Base-by-base conservation (phyloP, 371 early-diverging fungal genomes). In the Circinella umbellata region DNA sequence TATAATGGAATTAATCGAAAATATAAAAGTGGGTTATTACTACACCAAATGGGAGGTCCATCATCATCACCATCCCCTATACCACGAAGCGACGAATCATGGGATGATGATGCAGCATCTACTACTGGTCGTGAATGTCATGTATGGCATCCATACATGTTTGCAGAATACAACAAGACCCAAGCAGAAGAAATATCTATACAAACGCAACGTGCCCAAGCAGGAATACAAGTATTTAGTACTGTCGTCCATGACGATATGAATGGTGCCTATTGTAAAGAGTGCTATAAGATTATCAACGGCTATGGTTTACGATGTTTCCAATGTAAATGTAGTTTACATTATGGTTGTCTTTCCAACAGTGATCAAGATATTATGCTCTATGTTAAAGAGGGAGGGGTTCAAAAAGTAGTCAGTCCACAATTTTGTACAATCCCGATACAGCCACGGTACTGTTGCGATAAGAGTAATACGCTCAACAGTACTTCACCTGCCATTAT, bases 231-330 rank as follows among this genome's bases (percentile, higher is more conserved):
- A 17, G 38, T 47, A 4, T 46, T 64, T 1, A 38, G 46, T 9
- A 18, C 68, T 0, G 46, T 67, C n/a, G 64, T 72, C 0, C 63
- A 77, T 20, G 76, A 79, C 36, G 73, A 72, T 61, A 67, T 73
- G n/a, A 74, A 70, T 9, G 80, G 76, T 5, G 69, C 77, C 5
- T 66, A 47, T 57, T 89, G 89, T 66, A 86, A 80, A 47, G 82
- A 86, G 48, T 89, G 89, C 60, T 85, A 80, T 64, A 72, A 77
- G 14, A n/a, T 61, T 3, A 80, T 89, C 46, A 67, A 74, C 37
- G 88, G 87, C 0, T 85, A 78, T 60, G 89, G 88, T 5, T 68
- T 88, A 1, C 73, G 81, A 14, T 89, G 89, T 42, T 87, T 83
- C 46, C 85, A 78, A n/a, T 88, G 89, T 39, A 77, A 76, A 61